Evolutionary conservation across 345 rosid genomes (phyloP).

Genomic region (Eucalyptus guilfoylei): DNA sequence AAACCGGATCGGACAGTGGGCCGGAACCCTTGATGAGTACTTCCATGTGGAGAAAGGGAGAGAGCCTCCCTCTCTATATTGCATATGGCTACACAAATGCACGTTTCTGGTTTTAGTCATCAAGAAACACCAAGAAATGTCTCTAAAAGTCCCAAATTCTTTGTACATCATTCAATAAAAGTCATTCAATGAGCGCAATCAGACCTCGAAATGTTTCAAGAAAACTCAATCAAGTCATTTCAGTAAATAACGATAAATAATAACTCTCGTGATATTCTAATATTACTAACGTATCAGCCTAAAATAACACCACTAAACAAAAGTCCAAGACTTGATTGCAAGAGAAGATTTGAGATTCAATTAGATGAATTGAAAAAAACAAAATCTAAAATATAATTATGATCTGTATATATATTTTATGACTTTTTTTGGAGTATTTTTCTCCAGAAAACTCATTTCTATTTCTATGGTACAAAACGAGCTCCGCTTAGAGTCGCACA

Average conservation of each 20-base stretch:
- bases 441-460: background rate
- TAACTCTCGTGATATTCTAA: background rate
- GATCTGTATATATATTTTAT: background rate
- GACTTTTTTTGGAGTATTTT: background rate
- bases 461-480: background rate
- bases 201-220: background rate
- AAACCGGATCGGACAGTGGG: background rate
- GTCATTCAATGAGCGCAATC: background rate
- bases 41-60: background rate
- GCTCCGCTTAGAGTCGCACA: background rate
- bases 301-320: background rate
- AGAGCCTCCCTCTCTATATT: background rate
- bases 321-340: background rate
- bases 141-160: background rate
- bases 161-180: background rate
- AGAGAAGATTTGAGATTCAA: background rate
- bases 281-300: background rate
- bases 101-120: background rate
- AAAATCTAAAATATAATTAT: background rate
- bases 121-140: background rate
- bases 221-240: background rate
- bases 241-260: background rate
- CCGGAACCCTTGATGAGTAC: background rate
- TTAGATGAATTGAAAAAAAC: background rate
- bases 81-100: background rate